Evolutionary conservation across 1,284 basidiomycete genomes (phyloP).

Genomic region (Cryptococcus sp.): DNA sequence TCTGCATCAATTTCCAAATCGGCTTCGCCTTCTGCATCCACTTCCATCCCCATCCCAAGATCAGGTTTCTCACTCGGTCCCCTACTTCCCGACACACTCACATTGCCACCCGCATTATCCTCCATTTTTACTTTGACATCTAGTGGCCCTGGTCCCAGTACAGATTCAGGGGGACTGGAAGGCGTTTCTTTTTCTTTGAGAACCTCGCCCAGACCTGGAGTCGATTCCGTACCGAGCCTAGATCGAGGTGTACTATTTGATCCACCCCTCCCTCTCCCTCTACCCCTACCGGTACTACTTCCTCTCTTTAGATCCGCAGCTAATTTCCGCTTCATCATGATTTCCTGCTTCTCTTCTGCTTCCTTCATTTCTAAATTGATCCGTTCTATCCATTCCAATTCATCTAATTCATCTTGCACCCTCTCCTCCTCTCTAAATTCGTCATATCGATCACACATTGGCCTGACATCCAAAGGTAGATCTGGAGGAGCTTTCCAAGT

Average conservation of each 20-base stretch:
- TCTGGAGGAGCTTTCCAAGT: constrained; percentile 65
- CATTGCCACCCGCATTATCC: no score
- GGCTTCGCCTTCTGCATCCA: constrained; percentile 5
- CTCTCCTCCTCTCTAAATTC: constrained; percentile 38
- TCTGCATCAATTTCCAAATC: constrained; percentile 1
- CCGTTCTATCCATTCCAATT: constrained; percentile 22
- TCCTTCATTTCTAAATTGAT: constrained; percentile 22
- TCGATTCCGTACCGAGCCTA: neutral
- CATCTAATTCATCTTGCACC: constrained; percentile 41
- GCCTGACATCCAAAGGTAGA: constrained; percentile 9
- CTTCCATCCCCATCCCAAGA: no score
- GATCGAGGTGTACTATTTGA: neutral
- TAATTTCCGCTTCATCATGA: constrained; percentile 7
- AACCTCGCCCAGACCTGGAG: neutral
- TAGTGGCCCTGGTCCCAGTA: no score
- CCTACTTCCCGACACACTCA: no score
- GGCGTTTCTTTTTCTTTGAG: no score
- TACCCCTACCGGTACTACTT: neutral
- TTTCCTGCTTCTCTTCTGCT: constrained; percentile 9
- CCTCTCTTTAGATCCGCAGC: constrained; percentile 2
- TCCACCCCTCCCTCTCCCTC: neutral
- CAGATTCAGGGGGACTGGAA: no score
- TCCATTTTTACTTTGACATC: no score
- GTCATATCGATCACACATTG: constrained; percentile 38
- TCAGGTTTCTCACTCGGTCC: no score